A percentile compares a stretch with the other conserved stretches of the same genome.
These are phyloP conservation scores for Eucalyptus grandis DNA, from an alignment of 345 rosid species.

Conservation along the genomic window DNA sequence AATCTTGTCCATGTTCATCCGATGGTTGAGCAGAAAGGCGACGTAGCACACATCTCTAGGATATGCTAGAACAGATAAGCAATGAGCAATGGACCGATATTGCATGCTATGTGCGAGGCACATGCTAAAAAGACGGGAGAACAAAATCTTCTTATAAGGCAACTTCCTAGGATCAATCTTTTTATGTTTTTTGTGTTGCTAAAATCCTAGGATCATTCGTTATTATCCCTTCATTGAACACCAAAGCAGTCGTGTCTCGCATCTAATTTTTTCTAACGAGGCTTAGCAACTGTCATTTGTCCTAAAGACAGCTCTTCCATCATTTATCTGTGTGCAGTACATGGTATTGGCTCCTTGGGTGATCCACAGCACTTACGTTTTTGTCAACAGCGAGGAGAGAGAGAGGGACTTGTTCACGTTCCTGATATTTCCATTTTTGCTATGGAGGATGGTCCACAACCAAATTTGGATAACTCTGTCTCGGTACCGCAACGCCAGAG, in stretches of 20 bases:
- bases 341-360: slow-evolving; percentile 34
- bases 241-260: background rate
- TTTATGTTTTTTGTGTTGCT: too few relatives aligned
- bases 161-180: background rate
- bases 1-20: background rate
- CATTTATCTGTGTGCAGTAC: slow-evolving; percentile 11
- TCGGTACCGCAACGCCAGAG: slow-evolving; percentile 53
- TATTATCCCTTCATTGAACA: background rate
- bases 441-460: slow-evolving; percentile 56
- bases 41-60: background rate
- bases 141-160: background rate
- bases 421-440: slow-evolving; percentile 20
- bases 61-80: background rate
- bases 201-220: background rate
- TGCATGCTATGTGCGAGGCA: background rate
- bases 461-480: slow-evolving; percentile 65
- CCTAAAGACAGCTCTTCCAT: background rate
- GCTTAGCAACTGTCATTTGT: background rate
- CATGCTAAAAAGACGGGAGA: background rate
- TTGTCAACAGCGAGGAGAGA: background rate
- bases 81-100: background rate
- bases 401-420: slow-evolving; percentile 26
- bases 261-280: background rate
- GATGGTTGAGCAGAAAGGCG: background rate
- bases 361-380: slow-evolving; percentile 10